These are phyloP conservation scores for Leptodermis oblonga DNA, from an alignment of 257 asterid species.

Conservation along the genomic window DNA sequence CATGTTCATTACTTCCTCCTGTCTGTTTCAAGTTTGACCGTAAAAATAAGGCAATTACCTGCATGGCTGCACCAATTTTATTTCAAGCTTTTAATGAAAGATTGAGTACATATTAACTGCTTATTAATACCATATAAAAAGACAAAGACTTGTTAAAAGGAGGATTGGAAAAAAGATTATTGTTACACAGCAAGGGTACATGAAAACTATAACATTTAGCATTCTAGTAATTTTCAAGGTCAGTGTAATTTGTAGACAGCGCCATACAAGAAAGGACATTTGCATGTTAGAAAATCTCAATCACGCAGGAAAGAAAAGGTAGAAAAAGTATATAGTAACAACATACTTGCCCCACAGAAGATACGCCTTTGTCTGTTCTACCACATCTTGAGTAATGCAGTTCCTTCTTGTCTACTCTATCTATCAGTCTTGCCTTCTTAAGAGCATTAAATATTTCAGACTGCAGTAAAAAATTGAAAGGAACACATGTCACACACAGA, in stretches of 20 bases:
- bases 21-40: constrained; percentile 56
- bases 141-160: neutral
- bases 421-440: constrained; percentile 65
- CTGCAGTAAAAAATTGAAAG: constrained; percentile 37
- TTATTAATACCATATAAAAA: neutral
- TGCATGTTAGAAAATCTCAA: neutral
- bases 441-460: constrained; percentile 90
- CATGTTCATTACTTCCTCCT: constrained; percentile 30
- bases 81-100: constrained; percentile 4
- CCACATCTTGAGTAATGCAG: constrained; percentile 91
- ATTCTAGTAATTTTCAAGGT: constrained; percentile 1
- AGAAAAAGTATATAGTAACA: constrained; percentile 12
- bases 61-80: constrained; percentile 59
- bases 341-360: constrained; percentile 96
- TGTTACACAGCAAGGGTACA: neutral
- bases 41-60: constrained; percentile 80
- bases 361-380: constrained; percentile 97
- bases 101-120: neutral
- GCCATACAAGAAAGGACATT: neutral
- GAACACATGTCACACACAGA: neutral
- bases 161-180: constrained; percentile 3
- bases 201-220: neutral
- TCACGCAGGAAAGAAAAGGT: constrained; percentile 12
- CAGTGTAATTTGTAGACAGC: neutral
- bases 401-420: constrained; percentile 67